These are phyloP conservation scores for Mycosarcoma mackinlayi DNA, from an alignment of 1,284 basidiomycete species.

Conservation along the genomic window DNA sequence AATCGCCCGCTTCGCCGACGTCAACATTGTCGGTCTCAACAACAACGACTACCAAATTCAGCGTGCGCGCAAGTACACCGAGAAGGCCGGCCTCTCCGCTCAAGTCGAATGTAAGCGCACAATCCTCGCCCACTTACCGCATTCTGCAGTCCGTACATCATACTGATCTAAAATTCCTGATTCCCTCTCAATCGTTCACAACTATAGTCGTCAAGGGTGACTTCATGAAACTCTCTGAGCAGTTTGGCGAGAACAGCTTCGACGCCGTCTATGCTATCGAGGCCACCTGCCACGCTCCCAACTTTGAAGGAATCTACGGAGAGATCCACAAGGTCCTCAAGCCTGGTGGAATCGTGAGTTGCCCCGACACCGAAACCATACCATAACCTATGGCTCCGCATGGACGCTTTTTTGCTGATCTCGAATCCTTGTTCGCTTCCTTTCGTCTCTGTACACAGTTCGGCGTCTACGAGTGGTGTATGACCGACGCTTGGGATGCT, in stretches of 20 bases:
- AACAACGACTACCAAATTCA: slow-evolving; percentile 97
- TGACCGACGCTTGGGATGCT: slow-evolving; percentile 94
- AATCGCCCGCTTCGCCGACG: slow-evolving; percentile 91
- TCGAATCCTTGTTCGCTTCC: not conserved
- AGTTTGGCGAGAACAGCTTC: slow-evolving; percentile 92
- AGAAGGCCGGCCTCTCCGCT: slow-evolving; percentile 79
- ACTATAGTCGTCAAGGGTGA: slow-evolving; percentile 72
- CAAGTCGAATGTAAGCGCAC: slow-evolving; percentile 75
- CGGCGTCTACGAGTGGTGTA: slow-evolving; percentile 98
- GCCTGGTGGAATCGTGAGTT: slow-evolving; percentile 89
- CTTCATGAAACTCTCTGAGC: slow-evolving; percentile 92
- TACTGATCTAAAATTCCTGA: not conserved
- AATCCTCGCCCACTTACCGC: not conserved
- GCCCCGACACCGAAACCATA: not conserved
- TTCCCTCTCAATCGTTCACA: not conserved
- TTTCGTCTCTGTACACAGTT: slow-evolving; percentile 74
- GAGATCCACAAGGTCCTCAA: slow-evolving; percentile 95
- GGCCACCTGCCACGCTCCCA: slow-evolving; percentile 95
- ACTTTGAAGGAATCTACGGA: slow-evolving; percentile 93
- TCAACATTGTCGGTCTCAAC: slow-evolving; percentile 87
- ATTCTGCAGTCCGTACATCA: not conserved
- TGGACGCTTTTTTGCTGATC: not conserved
- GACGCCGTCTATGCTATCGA: slow-evolving; percentile 99
- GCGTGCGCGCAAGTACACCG: slow-evolving; percentile 85
- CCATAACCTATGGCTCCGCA: not conserved